Evolutionary conservation across 2,329 filamentous ascomycete genomes (phyloP), one percentile per base, ranked within the genome.

Genomic region (Ascochyta viciae-villosae): DNA sequence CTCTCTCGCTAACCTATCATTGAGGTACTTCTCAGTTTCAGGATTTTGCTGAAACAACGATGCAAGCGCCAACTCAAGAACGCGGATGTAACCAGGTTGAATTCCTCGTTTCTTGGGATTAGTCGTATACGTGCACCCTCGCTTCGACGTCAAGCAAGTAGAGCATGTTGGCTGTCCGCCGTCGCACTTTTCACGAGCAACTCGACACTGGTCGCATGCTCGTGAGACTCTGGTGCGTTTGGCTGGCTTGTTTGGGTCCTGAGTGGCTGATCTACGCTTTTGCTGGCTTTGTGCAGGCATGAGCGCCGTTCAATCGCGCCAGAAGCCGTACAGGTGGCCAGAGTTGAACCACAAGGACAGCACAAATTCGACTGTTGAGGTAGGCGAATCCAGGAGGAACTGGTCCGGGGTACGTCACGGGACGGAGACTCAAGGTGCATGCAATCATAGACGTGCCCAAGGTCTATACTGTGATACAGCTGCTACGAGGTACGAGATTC

Each of bases 71-170:
- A 89, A 74, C 73, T 93, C 90, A 16, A 93, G 79, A 0, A 88
- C 89, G 31, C 89, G 84, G 50, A 93, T 88, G 68, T 92, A 92
- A 15, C 90, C 90, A n/a, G 90, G 90, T 65, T 89, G 89, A 10
- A 93, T 85, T 4, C 90, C 90, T 60, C 90, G 82, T 73, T 92
- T 92, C 75, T 91, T 91, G 7, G 88, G 86, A 50, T 86, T 87
- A 50, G 88, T 83, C 58, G 89, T 86, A 72, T 92, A 93, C 15
- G 87, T 87, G 72, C 90, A 93, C 31, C 80, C 73, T 44, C 89
- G 82, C 50, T 83, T 85, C 57, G 88, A 84, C 4, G 83, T 79
- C 6, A 81, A 80, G 75, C 89, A 92, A 3, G 87, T 87, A 42
- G 84, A 85, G 71, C 89, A 92, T 13, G 80, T 78, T 6, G 89